phyloP scores from a whole-genome alignment of 371 early-diverging fungal species.

The Apophysomyces variabilis region DNA sequence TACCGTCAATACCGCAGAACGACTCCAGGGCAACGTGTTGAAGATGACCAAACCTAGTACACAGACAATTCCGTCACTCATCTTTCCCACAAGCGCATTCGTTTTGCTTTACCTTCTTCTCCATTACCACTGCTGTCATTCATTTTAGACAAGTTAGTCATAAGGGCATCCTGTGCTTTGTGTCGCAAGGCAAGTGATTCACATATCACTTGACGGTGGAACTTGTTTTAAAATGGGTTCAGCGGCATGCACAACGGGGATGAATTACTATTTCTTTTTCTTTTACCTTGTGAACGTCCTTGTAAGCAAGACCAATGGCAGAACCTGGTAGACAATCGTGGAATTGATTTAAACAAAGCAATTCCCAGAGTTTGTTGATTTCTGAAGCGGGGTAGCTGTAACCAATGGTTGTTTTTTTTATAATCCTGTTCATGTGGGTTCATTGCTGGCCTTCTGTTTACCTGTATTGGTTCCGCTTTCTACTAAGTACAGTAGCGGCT shows the following conservation, averaged over 20 bases:
- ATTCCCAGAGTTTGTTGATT: conserved; percentile 87
- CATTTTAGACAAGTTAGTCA: background rate
- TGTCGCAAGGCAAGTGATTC: conserved; percentile 37
- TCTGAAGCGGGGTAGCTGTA: conserved; percentile 72
- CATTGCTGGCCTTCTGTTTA: conserved; percentile 1
- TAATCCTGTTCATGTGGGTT: background rate
- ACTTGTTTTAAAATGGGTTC: conserved; percentile 18
- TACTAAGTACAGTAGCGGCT: conserved; percentile 32
- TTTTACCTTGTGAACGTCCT: conserved; percentile 76
- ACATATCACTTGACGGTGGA: conserved; percentile 47
- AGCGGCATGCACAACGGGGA: background rate
- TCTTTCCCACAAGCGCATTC: background rate
- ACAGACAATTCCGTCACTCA: too few relatives aligned
- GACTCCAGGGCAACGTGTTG: conserved; percentile 84
- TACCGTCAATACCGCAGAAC: conserved; percentile 72
- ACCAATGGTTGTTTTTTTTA: background rate
- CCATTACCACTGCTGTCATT: background rate
- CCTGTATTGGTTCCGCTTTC: conserved; percentile 18
- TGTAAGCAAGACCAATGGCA: conserved; percentile 87
- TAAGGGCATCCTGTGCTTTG: conserved; percentile 35
- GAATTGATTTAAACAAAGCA: conserved; percentile 94
- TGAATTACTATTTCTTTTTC: background rate
- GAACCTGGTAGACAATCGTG: conserved; percentile 97
- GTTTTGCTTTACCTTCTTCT: background rate
- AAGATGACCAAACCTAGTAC: conserved; percentile 59